Base-by-base conservation (phyloP, 2,329 filamentous ascomycete species). In the Aspergillus ibericus region DNA sequence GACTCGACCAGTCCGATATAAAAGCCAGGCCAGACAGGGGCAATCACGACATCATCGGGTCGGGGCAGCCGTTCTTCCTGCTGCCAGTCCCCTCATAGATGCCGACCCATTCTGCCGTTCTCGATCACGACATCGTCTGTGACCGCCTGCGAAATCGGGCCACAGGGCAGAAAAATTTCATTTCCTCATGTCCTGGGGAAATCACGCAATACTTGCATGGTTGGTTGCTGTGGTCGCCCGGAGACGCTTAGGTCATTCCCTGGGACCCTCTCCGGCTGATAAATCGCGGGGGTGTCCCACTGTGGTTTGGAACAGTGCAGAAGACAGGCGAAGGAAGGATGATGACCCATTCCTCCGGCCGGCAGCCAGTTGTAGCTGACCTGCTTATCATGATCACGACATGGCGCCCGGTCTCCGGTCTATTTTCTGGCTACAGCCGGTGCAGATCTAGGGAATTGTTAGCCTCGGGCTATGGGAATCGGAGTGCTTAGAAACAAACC, bases 151-250 rank as follows among this genome's bases (percentile, higher is more conserved):
- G 53, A 7, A 15, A 64, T 66, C 35, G 42, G 63, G 66, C 18
- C 16, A 29, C 40, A 22, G 36, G 63, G 61, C 65, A 64, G 66
- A 70, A 69, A 68, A 68, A 64, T 68, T 66, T 50, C 63, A 70
- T 74, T 64, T 64, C 60, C 63, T 71, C 65, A 72, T 69, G 64
- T 49, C 53, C 58, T 53, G 53, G 55, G 63, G 60, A 70, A 72
- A 77, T 73, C 75, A 77, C 75, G 75, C 75, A 72, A 77, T 77
- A 70, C 59, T 61, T 74, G 73, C 72, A 29, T 58, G 5, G 22
- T 8, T 50, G 70, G 68, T 64, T 12, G 5, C 51, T 67, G 44
- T 58, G 50, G 52, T 13, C 27, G 2, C 29, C 70, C 66, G 62
- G n/a, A 72, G 1, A 25, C 32, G 44, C 36, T 53, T 58, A 53